Evolutionary conservation across 306 rosid genomes (phyloP), one percentile per base, ranked within the genome.

Genomic region (Dryas octopetala): DNA sequence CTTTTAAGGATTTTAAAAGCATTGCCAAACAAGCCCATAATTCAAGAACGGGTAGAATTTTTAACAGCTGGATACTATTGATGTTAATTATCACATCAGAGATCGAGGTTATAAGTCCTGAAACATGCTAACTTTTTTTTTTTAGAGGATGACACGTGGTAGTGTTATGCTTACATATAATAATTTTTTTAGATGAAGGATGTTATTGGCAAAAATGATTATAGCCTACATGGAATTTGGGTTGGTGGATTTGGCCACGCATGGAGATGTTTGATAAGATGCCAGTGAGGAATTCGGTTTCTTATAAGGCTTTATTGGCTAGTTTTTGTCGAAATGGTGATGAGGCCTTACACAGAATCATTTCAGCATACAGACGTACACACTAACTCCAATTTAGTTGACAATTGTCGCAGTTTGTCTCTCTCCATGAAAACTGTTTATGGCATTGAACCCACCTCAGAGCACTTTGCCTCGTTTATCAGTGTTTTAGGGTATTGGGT

Each of bases 401-500:
- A 88, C 68, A 78, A 81, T 44, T 91, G 95, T 53, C 81, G 88
- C 50, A 71, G 45, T 75, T 82, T 94, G 79, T 86, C 90, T 80
- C 61, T 79, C 73, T 90, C 91, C 17, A 74, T 94, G 91, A 85
- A 76, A 84, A 62, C 60, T 2, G 62, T 71, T 68, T 83, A 88
- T 74, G 88, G 66, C 72, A 77, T 91, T 51, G 81, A 87, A 82
- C 95, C 91, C 19, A 83, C 87, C 67, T 80, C 89, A 0, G 82
- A 83, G 74, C 98, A 94, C 70, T 85, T 87, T 73, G 85, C 96
- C 26, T 83, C 97, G 67, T 90, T 90, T 65, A 71, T 91, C 61
- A 80, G 88, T 70, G 98, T 94, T 79, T 88, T 94, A 86, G 97
- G 97, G 71, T 85, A 84, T 47, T 91, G 97, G 96, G 96, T 23